Base-by-base conservation (phyloP, 2,329 filamentous ascomycete species). In the Botrytis galanthina region DNA sequence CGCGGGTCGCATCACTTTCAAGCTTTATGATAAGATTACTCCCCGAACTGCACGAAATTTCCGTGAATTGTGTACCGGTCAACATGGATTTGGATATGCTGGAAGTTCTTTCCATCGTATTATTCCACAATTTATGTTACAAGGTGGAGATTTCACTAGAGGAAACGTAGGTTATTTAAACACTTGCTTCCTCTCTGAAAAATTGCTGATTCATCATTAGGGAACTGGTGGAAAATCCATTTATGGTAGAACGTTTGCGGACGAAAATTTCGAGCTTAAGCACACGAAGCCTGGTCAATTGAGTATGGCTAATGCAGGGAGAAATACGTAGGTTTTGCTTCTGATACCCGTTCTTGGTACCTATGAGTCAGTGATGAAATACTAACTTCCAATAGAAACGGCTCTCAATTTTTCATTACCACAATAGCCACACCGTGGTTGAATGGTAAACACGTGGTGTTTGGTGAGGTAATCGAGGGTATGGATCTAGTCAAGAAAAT, bases 1-100 rank as follows among this genome's bases (percentile, higher is more conserved):
- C 1, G 46, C 80, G 70, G 94, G 92, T 81, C 92, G 92, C 82
- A 93, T 98, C 88, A 92, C 88, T 76, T 95, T 98, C 84, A 94
- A 98, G 85, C 90, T 99, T 75, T 91, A 90, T 84, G 83, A 85
- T 77, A 85, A 89, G 78, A 87, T 97, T 74, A 94, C 97, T n/a
- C 95, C 95, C 81, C 97, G 97, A 86, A 98, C 95, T 3, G 93
- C 93, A 76, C 95, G 98, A 80, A 98, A 98, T 87, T 98, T 98
- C 87, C 93, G 95, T 80, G 90, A 91, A 71, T 90, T 98, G 75
- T 98, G 94, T 86, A 97, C 95, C 0, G 88, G 87, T 78, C 88
- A 93, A 87, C 89, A 93, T 85, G 93, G 93, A 81, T 91, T 92
- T 84, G 93, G 93, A 80, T 97, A 97, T 88, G 84, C 89, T 83